phyloP scores from a whole-genome alignment of 1,284 basidiomycete species.

The Fomitopsis betulina region DNA sequence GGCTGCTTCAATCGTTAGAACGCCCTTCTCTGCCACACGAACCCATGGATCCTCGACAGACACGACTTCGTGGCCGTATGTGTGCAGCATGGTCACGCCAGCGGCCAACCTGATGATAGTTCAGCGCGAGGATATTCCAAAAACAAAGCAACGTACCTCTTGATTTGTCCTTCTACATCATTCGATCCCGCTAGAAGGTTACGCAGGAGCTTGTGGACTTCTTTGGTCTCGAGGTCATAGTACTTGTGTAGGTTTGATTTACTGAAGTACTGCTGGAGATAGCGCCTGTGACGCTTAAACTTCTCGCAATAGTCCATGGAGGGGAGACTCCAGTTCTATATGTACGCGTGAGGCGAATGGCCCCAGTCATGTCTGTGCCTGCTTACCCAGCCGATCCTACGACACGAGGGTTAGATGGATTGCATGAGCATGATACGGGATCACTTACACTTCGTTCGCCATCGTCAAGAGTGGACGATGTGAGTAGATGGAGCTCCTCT shows the following conservation, averaged over 20 bases:
- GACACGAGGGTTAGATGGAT: not conserved
- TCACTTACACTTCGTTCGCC: not conserved
- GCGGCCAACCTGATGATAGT: constrained; percentile 45
- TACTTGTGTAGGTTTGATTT: not conserved
- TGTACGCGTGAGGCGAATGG: not conserved
- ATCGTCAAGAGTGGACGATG: constrained; percentile 4
- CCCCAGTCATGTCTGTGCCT: not conserved
- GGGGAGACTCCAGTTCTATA: not conserved
- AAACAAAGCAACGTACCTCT: not conserved
- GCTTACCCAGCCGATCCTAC: not conserved
- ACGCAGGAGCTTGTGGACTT: not conserved
- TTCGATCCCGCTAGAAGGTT: not conserved
- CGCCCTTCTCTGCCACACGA: constrained; percentile 49
- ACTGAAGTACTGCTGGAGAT: not conserved
- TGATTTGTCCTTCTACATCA: not conserved
- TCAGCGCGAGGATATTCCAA: too few relatives aligned
- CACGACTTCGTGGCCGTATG: constrained; percentile 58
- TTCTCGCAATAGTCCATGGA: not conserved
- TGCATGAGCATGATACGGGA: not conserved
- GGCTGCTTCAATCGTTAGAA: constrained; percentile 53
- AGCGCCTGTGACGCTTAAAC: not conserved
- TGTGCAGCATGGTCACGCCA: constrained; percentile 52
- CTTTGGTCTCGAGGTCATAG: not conserved
- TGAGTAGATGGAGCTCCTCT: constrained; percentile 6
- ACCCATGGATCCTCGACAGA: constrained; percentile 49